phyloP scores from a whole-genome alignment of 305 asterid genomes.

The Fraxinus paxiana region DNA sequence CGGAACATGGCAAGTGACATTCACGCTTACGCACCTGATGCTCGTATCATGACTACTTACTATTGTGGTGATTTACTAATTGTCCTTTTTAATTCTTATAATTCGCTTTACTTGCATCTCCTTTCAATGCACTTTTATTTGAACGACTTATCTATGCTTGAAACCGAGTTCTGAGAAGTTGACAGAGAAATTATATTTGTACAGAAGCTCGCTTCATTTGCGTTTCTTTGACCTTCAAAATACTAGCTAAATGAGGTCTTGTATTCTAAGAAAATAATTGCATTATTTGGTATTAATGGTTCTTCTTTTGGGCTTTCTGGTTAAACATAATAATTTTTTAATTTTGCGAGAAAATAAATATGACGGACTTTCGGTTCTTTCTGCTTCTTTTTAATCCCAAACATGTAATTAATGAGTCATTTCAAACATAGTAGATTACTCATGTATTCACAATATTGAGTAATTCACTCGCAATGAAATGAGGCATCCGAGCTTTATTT shows the following conservation, averaged over 20 bases:
- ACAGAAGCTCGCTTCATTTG: neutral
- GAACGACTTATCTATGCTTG: neutral
- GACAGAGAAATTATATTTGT: neutral
- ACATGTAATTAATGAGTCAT: neutral
- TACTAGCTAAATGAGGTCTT: neutral
- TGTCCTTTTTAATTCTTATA: slow-evolving; percentile 18
- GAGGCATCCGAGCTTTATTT: slow-evolving; percentile 13
- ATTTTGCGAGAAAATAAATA: neutral
- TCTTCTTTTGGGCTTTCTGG: neutral
- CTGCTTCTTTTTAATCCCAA: neutral
- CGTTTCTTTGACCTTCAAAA: neutral
- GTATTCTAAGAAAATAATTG: neutral
- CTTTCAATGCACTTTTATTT: neutral
- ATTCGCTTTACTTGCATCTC: neutral
- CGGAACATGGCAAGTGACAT: slow-evolving; percentile 87
- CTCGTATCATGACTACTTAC: slow-evolving; percentile 92
- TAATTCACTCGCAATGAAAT: slow-evolving; percentile 11
- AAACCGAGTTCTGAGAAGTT: neutral
- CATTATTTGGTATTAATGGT: neutral
- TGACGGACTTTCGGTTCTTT: neutral
- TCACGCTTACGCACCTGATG: slow-evolving; percentile 97
- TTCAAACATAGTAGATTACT: slow-evolving; percentile 2
- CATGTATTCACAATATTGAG: neutral
- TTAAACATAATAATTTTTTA: neutral
- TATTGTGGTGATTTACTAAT: slow-evolving; percentile 59